A percentile compares a stretch with the other conserved stretches of the same genome.
Conservation (phyloP, 179 eudicot genomes). For the Corrigiola litoralis region DNA sequence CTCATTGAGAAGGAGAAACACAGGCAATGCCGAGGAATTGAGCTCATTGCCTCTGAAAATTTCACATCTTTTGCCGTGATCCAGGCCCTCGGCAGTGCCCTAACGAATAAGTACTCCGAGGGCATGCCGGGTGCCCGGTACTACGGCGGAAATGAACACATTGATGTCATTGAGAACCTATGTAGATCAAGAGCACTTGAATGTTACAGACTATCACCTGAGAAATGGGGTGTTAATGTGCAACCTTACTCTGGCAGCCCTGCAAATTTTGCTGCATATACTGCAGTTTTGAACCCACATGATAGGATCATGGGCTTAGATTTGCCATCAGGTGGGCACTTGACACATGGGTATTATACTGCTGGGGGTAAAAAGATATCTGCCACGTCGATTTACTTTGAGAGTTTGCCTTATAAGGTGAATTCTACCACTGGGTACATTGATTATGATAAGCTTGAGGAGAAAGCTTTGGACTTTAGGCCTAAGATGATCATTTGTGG, state of each 20-base stretch:
- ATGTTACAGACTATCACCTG: constrained; percentile 54
- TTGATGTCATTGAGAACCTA: constrained; percentile 77
- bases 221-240: constrained; percentile 84
- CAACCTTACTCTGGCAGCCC: constrained; percentile 85
- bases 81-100: constrained; percentile 70
- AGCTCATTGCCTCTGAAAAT: constrained; percentile 92
- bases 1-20: constrained; percentile 83
- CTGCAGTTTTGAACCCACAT: constrained; percentile 78
- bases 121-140: constrained; percentile 91
- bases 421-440: constrained; percentile 68
- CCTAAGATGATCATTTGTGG: constrained; percentile 97
- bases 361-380: constrained; percentile 88
- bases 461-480: constrained; percentile 95
- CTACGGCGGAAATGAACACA: constrained; percentile 86
- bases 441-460: constrained; percentile 86
- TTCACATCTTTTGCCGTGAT: constrained; percentile 94
- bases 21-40: constrained; percentile 75
- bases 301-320: constrained; percentile 87
- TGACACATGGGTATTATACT: constrained; percentile 88
- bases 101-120: constrained; percentile 92
- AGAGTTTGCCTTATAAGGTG: constrained; percentile 94
- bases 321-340: constrained; percentile 81
- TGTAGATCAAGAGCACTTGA: constrained; percentile 62
- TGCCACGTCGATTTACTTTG: constrained; percentile 89
- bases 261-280: constrained; percentile 85